phyloP scores from a whole-genome alignment of 495 filamentous ascomycete genomes.

The Trichodelitschia bisporula region DNA sequence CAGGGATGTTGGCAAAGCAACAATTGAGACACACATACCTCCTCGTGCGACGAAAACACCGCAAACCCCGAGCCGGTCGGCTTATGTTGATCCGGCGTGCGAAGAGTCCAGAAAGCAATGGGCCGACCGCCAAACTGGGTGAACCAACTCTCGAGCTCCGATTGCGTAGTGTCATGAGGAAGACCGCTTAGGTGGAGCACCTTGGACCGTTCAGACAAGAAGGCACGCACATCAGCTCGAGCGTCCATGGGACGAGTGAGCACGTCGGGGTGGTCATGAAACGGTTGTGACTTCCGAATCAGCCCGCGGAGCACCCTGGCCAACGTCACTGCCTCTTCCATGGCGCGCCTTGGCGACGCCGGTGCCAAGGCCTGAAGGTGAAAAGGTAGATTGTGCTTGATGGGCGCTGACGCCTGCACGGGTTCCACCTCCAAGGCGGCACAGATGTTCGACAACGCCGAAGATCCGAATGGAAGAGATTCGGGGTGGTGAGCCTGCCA shows the following conservation, averaged over 20 bases:
- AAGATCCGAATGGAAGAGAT: constrained; percentile 87
- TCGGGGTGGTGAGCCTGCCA: constrained; percentile 98
- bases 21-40: constrained; percentile 36
- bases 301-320: constrained; percentile 76
- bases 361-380: constrained; percentile 90
- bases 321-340: constrained; percentile 91
- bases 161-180: constrained; percentile 94
- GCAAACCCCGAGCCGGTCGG: constrained; percentile 93
- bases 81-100: constrained; percentile 96
- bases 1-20: not conserved
- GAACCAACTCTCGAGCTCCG: constrained; percentile 96
- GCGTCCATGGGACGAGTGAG: constrained; percentile 91
- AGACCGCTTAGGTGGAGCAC: constrained; percentile 92
- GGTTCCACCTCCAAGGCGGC: constrained; percentile 93
- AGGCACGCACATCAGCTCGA: constrained; percentile 85
- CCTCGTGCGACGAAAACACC: constrained; percentile 95
- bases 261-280: constrained; percentile 80
- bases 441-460: constrained; percentile 87
- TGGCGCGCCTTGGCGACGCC: constrained; percentile 86
- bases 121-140: constrained; percentile 94
- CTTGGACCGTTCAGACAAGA: constrained; percentile 85
- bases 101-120: constrained; percentile 98
- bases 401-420: constrained; percentile 84
- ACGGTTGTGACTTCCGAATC: constrained; percentile 84
- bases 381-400: constrained; percentile 96